A percentile compares a stretch with the other conserved stretches of the same genome.
Evolutionary conservation across 225 moss, liverwort and hornwort species (phyloP).

Genomic region (Marchantia paleacea): DNA sequence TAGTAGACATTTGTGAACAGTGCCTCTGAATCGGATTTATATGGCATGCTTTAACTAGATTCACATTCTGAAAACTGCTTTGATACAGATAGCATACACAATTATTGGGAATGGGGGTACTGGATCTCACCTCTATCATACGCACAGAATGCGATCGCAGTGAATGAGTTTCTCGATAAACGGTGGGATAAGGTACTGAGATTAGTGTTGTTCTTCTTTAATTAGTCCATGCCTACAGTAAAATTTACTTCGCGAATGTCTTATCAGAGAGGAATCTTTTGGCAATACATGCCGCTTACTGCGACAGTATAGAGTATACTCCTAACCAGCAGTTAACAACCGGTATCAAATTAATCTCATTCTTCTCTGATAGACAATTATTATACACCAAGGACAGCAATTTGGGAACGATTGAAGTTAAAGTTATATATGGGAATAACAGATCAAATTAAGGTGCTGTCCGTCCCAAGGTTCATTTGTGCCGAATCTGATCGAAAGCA

Average conservation of each 20-base stretch:
- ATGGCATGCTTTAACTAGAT: not conserved
- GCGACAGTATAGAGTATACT: no score
- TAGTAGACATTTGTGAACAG: no score
- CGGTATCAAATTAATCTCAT: no score
- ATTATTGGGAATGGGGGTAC: constrained; percentile 44
- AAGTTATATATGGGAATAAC: no score
- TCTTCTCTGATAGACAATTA: no score
- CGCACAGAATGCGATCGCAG: constrained; percentile 42
- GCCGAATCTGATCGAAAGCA: no score
- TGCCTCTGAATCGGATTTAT: not conserved
- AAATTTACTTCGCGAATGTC: not conserved
- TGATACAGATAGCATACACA: constrained; percentile 30
- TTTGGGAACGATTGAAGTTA: no score
- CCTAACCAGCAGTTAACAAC: no score
- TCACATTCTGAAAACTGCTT: constrained; percentile 3
- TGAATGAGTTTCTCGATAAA: constrained; percentile 36
- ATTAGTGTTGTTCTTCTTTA: not conserved
- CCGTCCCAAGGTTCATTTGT: no score
- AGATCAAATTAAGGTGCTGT: no score
- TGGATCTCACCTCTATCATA: constrained; percentile 47
- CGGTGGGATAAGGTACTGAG: constrained; percentile 28
- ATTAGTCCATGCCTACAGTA: not conserved
- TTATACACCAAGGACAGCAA: no score
- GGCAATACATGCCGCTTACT: no score
- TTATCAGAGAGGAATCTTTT: not conserved